Evolutionary conservation across 2,329 filamentous ascomycete genomes (phyloP), one percentile per base, ranked within the genome.

Genomic region (Claviceps arundinis): DNA sequence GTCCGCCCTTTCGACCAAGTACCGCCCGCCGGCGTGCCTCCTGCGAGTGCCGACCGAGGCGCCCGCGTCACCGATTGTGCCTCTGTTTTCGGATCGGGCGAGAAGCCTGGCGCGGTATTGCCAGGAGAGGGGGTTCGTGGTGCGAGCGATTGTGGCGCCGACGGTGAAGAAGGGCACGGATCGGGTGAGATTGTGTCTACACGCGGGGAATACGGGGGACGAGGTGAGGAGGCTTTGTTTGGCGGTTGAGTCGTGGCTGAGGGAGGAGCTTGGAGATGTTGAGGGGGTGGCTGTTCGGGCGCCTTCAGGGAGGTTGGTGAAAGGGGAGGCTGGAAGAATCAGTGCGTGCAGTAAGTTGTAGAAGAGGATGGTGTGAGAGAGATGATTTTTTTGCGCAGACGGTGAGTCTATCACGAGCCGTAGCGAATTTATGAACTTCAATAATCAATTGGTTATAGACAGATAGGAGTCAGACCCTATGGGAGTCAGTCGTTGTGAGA

Each of bases 121-220:
- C 51, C 83, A 87, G 63, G 58, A 69, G 3, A 63, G 66, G 0
- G 80, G 81, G 0, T 81, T 79, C 52, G 69, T 82, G 44, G 77
- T 86, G 0, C 72, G 84, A 2, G 74, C 82, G 0, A 85, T 87
- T 16, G 80, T 87, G 53, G 73, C 81, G 1, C 84, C 84, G 0
- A 87, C 83, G 0, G 82, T 88, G 2, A 81, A 82, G 0, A 64
- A 62, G 2, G 82, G 83, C 0, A 77, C 70, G 5, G 81, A 86
- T 61, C 70, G 84, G 11, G 77, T 87, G 0, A 69, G 84, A 8
- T 70, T 88, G 0, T 87, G 83, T 62, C 62, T 88, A 2, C 84
- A 88, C 64, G 80, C 82, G 0, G 79, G 76, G 0, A 88, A 87
- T 56, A 82, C 77, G 0, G 54, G 67, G 6, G 66, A 69, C 4